Conservation (phyloP, 2,329 filamentous ascomycete species). For the Arthroderma sp. region DNA sequence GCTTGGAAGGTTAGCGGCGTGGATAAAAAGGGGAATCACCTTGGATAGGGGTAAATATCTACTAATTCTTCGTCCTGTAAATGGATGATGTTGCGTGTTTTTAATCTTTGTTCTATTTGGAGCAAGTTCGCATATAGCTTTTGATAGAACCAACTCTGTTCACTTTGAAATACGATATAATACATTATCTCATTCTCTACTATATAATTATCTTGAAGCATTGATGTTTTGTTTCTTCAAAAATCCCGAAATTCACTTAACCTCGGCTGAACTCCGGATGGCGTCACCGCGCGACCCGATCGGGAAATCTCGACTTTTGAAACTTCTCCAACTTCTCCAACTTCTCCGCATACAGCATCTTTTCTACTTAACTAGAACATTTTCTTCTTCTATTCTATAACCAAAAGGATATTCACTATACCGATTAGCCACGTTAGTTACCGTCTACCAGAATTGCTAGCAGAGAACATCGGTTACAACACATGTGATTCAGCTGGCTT, state of each 20-base stretch:
- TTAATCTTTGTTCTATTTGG: too few species aligned
- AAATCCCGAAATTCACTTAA: background rate
- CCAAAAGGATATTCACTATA: background rate
- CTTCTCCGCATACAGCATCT: background rate
- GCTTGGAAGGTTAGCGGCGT: background rate
- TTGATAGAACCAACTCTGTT: too few species aligned
- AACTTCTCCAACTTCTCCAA: constrained; percentile 5
- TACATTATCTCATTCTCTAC: too few species aligned
- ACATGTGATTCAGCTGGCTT: too few species aligned
- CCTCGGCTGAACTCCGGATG: background rate
- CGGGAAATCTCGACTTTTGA: background rate
- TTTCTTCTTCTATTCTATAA: background rate
- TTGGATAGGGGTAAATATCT: background rate
- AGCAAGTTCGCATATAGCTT: too few species aligned
- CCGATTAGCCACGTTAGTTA: background rate
- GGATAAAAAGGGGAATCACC: background rate
- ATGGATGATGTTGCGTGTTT: background rate
- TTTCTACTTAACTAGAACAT: background rate
- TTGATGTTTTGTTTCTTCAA: background rate
- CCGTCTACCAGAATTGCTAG: background rate
- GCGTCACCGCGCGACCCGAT: constrained; percentile 1
- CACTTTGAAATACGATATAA: too few species aligned
- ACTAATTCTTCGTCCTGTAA: background rate
- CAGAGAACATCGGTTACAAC: too few species aligned
- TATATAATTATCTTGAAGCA: background rate